Conservation (phyloP, 1,139 yeast genomes). For the Candida labiduridarum region DNA sequence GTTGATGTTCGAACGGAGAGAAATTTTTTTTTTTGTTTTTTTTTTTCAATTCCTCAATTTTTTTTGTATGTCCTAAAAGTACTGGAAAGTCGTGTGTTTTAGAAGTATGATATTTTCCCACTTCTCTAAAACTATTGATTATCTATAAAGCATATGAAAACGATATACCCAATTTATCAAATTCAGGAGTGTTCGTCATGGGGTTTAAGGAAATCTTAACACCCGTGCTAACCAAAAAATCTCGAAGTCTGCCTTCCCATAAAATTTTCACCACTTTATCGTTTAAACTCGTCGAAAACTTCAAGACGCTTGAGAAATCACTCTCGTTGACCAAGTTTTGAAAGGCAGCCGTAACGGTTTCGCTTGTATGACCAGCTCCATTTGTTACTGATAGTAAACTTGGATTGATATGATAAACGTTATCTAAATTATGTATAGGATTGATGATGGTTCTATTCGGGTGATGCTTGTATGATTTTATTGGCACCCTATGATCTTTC, state of each 20-base stretch:
- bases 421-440: slow-evolving; percentile 29
- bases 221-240: slow-evolving; percentile 80
- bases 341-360: slow-evolving; percentile 54
- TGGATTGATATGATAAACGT: slow-evolving; percentile 29
- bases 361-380: slow-evolving; percentile 14
- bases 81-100: slow-evolving; percentile 1
- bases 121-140: too few relatives aligned
- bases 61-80: too few relatives aligned
- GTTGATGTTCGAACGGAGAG: neutral
- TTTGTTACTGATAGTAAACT: slow-evolving; percentile 21
- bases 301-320: slow-evolving; percentile 70
- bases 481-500: slow-evolving; percentile 5
- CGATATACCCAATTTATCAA: slow-evolving; percentile 40
- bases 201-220: slow-evolving; percentile 46
- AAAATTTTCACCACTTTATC: slow-evolving; percentile 62
- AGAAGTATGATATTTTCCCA: too few relatives aligned
- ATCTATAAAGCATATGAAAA: slow-evolving; percentile 38
- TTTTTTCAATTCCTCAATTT: neutral
- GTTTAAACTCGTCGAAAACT: slow-evolving; percentile 70
- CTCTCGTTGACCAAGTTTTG: slow-evolving; percentile 54
- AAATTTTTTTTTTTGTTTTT: neutral
- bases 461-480: slow-evolving; percentile 10
- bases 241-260: slow-evolving; percentile 90
- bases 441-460: slow-evolving; percentile 16
- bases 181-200: slow-evolving; percentile 35